phyloP scores from a whole-genome alignment of 306 rosid genomes.

The Casuarina glauca region DNA sequence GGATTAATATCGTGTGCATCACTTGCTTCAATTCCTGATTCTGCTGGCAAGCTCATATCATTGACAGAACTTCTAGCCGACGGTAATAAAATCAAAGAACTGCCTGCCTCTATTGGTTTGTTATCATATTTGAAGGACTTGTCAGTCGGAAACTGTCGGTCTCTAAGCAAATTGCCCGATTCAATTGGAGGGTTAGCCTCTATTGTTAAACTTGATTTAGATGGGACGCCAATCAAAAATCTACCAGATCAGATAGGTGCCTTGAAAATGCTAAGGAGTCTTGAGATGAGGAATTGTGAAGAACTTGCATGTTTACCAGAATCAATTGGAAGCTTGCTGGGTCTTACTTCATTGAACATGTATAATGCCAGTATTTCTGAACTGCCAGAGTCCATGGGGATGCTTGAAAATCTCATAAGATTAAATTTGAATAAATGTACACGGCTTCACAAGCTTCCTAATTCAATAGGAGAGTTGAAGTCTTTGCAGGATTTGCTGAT shows the following conservation, averaged over 20 bases:
- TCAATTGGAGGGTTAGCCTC: slow-evolving; percentile 43
- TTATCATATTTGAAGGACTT: slow-evolving; percentile 39
- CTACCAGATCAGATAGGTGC: slow-evolving; percentile 59
- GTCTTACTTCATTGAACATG: slow-evolving; percentile 42
- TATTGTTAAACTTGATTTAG: slow-evolving; percentile 41
- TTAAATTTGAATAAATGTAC: slow-evolving; percentile 41
- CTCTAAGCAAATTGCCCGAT: slow-evolving; percentile 39
- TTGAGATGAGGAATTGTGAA: slow-evolving; percentile 48
- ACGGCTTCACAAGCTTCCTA: slow-evolving; percentile 53
- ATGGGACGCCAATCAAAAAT: slow-evolving; percentile 43
- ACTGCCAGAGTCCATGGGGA: slow-evolving; percentile 51
- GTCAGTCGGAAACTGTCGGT: slow-evolving; percentile 34
- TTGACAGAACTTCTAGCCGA: slow-evolving; percentile 27
- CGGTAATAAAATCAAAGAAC: slow-evolving; percentile 36
- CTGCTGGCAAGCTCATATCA: slow-evolving; percentile 40
- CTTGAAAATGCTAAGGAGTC: slow-evolving; percentile 48
- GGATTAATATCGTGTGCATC: slow-evolving; percentile 42
- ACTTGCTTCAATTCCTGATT: slow-evolving; percentile 47
- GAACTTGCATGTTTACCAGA: slow-evolving; percentile 51
- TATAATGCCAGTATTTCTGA: slow-evolving; percentile 36
- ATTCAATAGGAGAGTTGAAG: slow-evolving; percentile 53
- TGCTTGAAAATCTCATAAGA: slow-evolving; percentile 48
- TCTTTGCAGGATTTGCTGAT: slow-evolving; percentile 47
- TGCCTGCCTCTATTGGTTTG: slow-evolving; percentile 54
- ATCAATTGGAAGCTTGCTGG: slow-evolving; percentile 45